phyloP scores from a whole-genome alignment of 257 asterid species.

The Cruciata laevipes region DNA sequence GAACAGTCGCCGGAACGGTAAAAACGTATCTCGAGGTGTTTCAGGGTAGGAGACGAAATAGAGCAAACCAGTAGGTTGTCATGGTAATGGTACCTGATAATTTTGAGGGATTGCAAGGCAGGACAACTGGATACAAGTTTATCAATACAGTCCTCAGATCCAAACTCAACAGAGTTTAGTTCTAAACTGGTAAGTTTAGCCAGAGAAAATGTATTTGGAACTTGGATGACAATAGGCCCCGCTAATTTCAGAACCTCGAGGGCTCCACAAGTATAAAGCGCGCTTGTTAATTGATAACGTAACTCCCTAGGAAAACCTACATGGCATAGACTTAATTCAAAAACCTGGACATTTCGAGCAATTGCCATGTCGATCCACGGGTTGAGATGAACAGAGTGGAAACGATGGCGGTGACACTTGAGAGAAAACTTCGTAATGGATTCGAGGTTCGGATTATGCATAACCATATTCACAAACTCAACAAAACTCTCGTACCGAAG shows the following conservation, averaged over 20 bases:
- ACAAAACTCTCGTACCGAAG: background rate
- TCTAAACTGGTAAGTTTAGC: background rate
- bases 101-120: background rate
- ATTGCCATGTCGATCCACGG: background rate
- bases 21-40: background rate
- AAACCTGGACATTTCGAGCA: background rate
- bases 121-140: background rate
- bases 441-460: background rate
- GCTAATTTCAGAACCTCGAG: background rate
- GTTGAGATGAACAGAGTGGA: background rate
- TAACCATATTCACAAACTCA: background rate
- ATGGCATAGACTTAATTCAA: background rate
- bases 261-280: background rate
- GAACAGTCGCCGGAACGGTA: background rate
- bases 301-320: background rate
- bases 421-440: background rate
- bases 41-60: background rate
- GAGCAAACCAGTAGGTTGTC: background rate
- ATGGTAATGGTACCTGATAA: background rate
- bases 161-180: background rate
- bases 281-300: background rate
- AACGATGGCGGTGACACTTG: background rate
- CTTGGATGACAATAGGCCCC: background rate
- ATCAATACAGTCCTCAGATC: background rate
- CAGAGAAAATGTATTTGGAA: background rate